These are phyloP conservation scores for Amylostereum areolatum DNA, from an alignment of 1,284 basidiomycete genomes.

Conservation along the genomic window DNA sequence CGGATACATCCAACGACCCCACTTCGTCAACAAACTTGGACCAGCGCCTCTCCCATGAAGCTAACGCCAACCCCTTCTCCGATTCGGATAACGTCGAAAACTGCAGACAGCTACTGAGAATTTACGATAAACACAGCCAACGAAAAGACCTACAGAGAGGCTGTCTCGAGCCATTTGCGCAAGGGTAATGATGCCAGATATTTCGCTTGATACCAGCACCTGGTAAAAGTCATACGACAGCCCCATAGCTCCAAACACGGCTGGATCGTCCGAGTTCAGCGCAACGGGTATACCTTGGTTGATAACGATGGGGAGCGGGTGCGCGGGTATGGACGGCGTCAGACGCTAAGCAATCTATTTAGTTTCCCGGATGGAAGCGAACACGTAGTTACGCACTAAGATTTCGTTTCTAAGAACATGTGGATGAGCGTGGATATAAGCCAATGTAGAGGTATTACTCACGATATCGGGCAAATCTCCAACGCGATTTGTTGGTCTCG, in stretches of 20 bases:
- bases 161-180: conserved; percentile 59
- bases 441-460: conserved; percentile 20
- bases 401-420: conserved; percentile 51
- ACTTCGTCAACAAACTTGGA: conserved; percentile 7
- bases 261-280: conserved; percentile 68
- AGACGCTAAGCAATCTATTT: conserved; percentile 38
- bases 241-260: conserved; percentile 73
- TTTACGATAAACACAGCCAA: neutral
- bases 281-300: conserved; percentile 67
- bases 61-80: conserved; percentile 41
- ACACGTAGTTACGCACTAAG: conserved; percentile 36
- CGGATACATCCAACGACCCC: neutral
- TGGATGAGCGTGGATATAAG: neutral
- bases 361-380: neutral
- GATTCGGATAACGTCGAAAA: conserved; percentile 43
- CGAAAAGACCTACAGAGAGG: conserved; percentile 53
- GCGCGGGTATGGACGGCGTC: conserved; percentile 71
- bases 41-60: conserved; percentile 51
- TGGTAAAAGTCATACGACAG: conserved; percentile 71
- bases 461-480: conserved; percentile 73
- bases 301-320: conserved; percentile 60
- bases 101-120: conserved; percentile 25
- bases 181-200: conserved; percentile 55
- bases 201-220: conserved; percentile 61
- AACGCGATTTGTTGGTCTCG: conserved; percentile 57